These are phyloP conservation scores for Neostapfia colusana DNA, from an alignment of 176 grass and related monocot species.

Conservation along the genomic window DNA sequence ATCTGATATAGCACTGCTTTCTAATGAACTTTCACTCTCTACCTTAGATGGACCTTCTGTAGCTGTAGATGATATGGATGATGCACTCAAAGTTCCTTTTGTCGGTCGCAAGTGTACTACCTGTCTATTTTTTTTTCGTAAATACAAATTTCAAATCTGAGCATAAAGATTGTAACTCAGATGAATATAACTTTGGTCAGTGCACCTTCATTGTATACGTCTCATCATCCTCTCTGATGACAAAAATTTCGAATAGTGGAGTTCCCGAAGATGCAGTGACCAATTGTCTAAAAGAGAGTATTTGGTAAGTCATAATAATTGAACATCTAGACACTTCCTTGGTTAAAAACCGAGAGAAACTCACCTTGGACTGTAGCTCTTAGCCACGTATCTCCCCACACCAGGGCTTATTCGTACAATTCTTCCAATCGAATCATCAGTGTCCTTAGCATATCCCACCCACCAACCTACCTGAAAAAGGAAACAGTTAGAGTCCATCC, in stretches of 20 bases:
- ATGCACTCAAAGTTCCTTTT: slow-evolving; percentile 56
- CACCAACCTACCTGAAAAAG: slow-evolving; percentile 96
- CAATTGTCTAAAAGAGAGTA: slow-evolving; percentile 59
- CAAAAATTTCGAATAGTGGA: slow-evolving; percentile 88
- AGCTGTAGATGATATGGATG: slow-evolving; percentile 33
- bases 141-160: slow-evolving; percentile 48
- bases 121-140: slow-evolving; percentile 68
- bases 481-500: slow-evolving; percentile 9
- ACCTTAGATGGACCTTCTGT: slow-evolving; percentile 44
- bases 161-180: slow-evolving; percentile 22
- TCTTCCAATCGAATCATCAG: slow-evolving; percentile 74
- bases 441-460: slow-evolving; percentile 73
- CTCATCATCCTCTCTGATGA: slow-evolving; percentile 65
- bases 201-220: slow-evolving; percentile 77
- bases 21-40: slow-evolving; percentile 37
- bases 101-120: slow-evolving; percentile 70
- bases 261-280: slow-evolving; percentile 76
- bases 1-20: slow-evolving; percentile 38
- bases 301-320: slow-evolving; percentile 24
- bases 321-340: neutral
- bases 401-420: slow-evolving; percentile 80
- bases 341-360: neutral
- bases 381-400: slow-evolving; percentile 82
- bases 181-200: slow-evolving; percentile 35
- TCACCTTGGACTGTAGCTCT: slow-evolving; percentile 90